These are phyloP conservation scores for Clavispora santaluciae DNA, from an alignment of 805 yeast genomes.

Conservation along the genomic window DNA sequence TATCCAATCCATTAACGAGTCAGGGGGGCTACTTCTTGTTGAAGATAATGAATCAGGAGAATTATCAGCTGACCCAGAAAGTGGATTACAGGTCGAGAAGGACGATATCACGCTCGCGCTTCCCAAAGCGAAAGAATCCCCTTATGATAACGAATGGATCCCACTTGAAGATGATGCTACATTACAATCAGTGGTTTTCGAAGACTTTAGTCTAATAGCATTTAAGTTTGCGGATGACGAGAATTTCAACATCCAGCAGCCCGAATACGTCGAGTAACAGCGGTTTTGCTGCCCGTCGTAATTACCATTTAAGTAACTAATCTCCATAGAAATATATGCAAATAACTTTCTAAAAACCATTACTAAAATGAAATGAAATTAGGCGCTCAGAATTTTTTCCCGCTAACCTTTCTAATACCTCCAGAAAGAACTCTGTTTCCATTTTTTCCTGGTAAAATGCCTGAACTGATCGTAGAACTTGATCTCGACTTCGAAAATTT, in stretches of 20 bases:
- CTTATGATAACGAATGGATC: constrained; percentile 34
- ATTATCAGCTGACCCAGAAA: constrained; percentile 3
- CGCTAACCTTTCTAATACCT: constrained; percentile 16
- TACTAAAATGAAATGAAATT: not conserved
- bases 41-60: constrained; percentile 17
- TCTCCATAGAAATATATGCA: not conserved
- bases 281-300: not conserved
- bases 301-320: not conserved
- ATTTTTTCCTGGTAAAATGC: constrained; percentile 14
- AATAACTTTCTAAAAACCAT: not conserved
- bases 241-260: constrained; percentile 23
- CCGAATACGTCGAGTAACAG: constrained; percentile 5
- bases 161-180: constrained; percentile 23
- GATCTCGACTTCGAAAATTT: constrained; percentile 13
- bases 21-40: constrained; percentile 44
- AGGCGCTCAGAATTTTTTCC: not conserved
- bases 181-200: constrained; percentile 26
- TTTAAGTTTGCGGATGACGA: constrained; percentile 37
- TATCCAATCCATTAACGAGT: constrained; percentile 33
- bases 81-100: constrained; percentile 7
- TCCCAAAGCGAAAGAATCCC: constrained; percentile 35
- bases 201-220: constrained; percentile 39
- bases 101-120: constrained; percentile 35
- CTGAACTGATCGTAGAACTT: constrained; percentile 11
- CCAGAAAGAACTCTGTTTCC: constrained; percentile 13